Percentiles rank a stretch among this genome's conserved stretches.
Evolutionary conservation across 1,284 basidiomycete genomes (phyloP).

Genomic region (Ustilago shanxiensis): DNA sequence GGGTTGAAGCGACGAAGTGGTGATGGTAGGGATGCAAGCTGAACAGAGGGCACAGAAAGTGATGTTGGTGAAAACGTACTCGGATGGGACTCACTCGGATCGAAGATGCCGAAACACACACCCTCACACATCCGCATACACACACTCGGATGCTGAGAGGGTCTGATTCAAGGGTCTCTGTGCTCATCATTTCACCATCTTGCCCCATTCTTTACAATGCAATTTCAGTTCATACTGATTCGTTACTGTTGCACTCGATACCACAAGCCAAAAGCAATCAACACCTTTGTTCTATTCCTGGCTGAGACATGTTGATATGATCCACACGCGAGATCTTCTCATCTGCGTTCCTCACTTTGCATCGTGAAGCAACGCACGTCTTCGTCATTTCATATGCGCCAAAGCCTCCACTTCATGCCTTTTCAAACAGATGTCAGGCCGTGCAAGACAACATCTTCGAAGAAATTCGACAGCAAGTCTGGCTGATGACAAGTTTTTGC

Average conservation of each 20-base stretch:
- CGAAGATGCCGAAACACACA: slow-evolving; percentile 2
- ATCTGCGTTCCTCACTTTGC: not conserved
- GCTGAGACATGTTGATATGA: slow-evolving; percentile 1
- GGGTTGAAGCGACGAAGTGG: not conserved
- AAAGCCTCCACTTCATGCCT: slow-evolving; percentile 9
- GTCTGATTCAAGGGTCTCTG: not conserved
- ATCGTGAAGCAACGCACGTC: not conserved
- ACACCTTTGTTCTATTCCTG: not conserved
- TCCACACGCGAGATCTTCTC: not conserved
- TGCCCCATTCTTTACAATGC: no score
- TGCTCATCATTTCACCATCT: no score
- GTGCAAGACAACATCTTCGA: not conserved
- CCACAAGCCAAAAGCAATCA: no score
- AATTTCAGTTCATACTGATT: no score
- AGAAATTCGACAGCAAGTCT: no score
- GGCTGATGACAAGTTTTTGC: slow-evolving; percentile 33
- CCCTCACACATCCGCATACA: not conserved
- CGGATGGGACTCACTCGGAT: not conserved
- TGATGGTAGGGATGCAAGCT: not conserved
- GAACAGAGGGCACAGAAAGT: not conserved
- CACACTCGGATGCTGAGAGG: not conserved
- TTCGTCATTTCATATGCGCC: not conserved
- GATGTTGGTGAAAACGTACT: no score
- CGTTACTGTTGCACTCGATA: no score
- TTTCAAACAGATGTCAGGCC: not conserved